These are phyloP conservation scores for Raffaelea albimanens DNA, from an alignment of 2,329 filamentous ascomycete genomes.

Conservation along the genomic window DNA sequence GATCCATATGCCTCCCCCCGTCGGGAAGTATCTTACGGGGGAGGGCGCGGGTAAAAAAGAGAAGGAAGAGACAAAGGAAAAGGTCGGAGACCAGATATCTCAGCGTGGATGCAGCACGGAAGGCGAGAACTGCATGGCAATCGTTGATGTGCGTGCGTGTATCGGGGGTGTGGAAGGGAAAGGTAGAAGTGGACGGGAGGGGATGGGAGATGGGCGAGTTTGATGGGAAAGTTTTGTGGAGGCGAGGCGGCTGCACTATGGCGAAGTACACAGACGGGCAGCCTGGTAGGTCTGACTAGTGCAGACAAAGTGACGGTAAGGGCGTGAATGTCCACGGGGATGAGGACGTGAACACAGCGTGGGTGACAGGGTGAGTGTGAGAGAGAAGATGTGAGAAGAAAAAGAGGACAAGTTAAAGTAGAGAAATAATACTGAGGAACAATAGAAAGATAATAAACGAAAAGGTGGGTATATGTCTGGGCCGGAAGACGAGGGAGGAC, in stretches of 20 bases:
- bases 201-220: too few species aligned
- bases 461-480: background rate
- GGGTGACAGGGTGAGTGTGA: too few species aligned
- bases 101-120: background rate
- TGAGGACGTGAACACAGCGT: too few species aligned
- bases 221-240: too few species aligned
- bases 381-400: background rate
- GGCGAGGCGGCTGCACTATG: too few species aligned
- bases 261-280: too few species aligned
- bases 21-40: background rate
- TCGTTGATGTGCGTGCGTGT: background rate
- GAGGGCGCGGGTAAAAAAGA: background rate
- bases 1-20: constrained; percentile 1
- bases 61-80: background rate
- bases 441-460: background rate
- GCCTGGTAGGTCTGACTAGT: too few species aligned
- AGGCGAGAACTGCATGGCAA: background rate
- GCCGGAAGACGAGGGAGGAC: constrained; percentile 4
- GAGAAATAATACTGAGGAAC: background rate
- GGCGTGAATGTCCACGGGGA: too few species aligned
- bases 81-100: background rate
- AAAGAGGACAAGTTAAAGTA: background rate
- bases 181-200: too few species aligned
- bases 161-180: background rate
- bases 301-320: too few species aligned